Percentiles rank a stretch among this genome's conserved stretches.
phyloP scores from a whole-genome alignment of 2,329 filamentous ascomycete genomes.

The Phialophora chinensis region DNA sequence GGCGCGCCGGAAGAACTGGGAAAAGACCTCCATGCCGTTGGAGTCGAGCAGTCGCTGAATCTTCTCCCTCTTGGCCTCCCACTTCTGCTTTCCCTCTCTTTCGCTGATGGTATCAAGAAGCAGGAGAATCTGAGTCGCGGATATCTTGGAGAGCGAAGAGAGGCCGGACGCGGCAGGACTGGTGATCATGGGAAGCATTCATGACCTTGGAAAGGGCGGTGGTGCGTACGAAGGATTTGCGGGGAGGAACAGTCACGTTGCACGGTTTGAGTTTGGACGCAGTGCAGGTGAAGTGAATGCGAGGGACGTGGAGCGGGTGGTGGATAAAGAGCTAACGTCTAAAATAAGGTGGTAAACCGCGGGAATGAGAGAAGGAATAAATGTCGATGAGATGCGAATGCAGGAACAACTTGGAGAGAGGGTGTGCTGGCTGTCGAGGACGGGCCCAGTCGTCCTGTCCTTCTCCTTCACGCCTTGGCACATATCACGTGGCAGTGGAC shows the following conservation, averaged over 20 bases:
- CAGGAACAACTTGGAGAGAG: slow-evolving; percentile 17
- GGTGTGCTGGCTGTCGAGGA: slow-evolving; percentile 18
- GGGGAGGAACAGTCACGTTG: slow-evolving; percentile 17
- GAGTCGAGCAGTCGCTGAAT: slow-evolving; percentile 95
- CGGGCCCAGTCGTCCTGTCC: background rate
- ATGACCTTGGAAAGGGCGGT: slow-evolving; percentile 37
- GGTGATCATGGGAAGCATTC: slow-evolving; percentile 42
- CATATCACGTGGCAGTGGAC: background rate
- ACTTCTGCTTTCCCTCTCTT: slow-evolving; percentile 89
- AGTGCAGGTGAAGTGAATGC: background rate
- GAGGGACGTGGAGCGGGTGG: background rate
- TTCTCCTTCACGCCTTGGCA: slow-evolving; percentile 8
- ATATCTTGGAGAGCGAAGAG: slow-evolving; percentile 83
- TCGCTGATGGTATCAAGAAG: slow-evolving; percentile 93
- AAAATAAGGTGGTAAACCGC: slow-evolving; percentile 8
- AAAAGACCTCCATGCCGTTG: slow-evolving; percentile 98
- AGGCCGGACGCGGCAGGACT: slow-evolving; percentile 55
- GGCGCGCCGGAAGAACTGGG: slow-evolving; percentile 92
- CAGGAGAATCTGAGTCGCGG: slow-evolving; percentile 92
- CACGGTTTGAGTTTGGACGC: slow-evolving; percentile 4
- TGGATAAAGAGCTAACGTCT: slow-evolving; percentile 5
- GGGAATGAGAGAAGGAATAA: slow-evolving; percentile 16
- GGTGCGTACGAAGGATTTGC: slow-evolving; percentile 22
- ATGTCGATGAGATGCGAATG: slow-evolving; percentile 16
- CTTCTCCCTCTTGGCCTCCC: slow-evolving; percentile 88